Evolutionary conservation across 352 stramenopile genomes (phyloP), one percentile per base, ranked within the genome.

Genomic region (Pythium sp.): DNA sequence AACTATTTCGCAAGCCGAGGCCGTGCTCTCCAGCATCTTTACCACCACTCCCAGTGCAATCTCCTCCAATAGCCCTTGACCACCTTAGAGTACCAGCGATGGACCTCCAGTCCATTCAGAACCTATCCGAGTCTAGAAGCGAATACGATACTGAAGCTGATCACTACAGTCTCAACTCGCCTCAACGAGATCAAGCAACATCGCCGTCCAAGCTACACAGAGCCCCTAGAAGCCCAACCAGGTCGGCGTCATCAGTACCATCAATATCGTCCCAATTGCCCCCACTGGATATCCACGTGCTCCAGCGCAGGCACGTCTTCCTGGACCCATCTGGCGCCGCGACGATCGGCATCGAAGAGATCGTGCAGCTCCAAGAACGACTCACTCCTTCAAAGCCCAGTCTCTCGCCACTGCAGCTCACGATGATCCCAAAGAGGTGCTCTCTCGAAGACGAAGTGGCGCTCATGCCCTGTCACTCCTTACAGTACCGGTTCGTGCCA

Each of bases 401-500:
- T 20, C 67, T 20, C 12, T 83, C 83, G 41, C 70, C 74, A 3
- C 68, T 90, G 1, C 76, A 84, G 26, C 74, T 92, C 22, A 53
- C 75, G n/a, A 43, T 64, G 24, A 63, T 88, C 5, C 80, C 84
- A 1, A 81, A 80, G 26, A 90, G 87, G 55, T 87, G 81, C 47
- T 55, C 77, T 24, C 34, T 49, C 9, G 58, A 72, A 1, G 84
- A 92, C 59, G 84, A 92, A 65, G 55, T 90, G 18, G 80, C 84
- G 24, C 76, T 92, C n/a, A 92, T 92, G 84, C 84, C 84, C 2
- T 92, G 84, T 53, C 78, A 90, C 71, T 81, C 80, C 24, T 60
- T 89, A 2, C 70, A 76, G 26, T 77, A 90, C 28, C 78, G 84
- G 5, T 77, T 70, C 18, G 70, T 74, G 18, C 67, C 78, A 30